Conservation (phyloP, 2,329 filamentous ascomycete genomes). For the Myriosclerotinia duriaeana region DNA sequence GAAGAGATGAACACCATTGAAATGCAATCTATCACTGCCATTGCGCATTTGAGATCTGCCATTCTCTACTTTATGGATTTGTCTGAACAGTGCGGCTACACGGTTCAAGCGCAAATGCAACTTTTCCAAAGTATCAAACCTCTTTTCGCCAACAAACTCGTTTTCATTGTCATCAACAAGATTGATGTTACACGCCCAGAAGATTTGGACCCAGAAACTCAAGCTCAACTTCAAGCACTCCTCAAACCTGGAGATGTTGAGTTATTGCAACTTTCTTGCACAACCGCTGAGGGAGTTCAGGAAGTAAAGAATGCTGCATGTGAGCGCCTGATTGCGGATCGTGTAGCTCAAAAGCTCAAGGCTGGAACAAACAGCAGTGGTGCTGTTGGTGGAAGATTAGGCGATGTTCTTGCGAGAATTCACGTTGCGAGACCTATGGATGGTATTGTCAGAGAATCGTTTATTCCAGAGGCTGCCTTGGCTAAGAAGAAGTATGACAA, state of each 20-base stretch:
- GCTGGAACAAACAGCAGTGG: constrained; percentile 78
- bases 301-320: constrained; percentile 93
- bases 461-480: constrained; percentile 83
- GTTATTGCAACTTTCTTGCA: constrained; percentile 89
- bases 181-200: constrained; percentile 88
- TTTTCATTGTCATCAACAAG: constrained; percentile 98
- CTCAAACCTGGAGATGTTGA: constrained; percentile 88
- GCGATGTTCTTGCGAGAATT: constrained; percentile 88
- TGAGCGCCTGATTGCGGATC: constrained; percentile 86
- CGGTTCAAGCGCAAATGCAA: constrained; percentile 86
- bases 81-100: constrained; percentile 94
- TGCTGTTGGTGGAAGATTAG: constrained; percentile 74
- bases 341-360: constrained; percentile 94
- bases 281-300: constrained; percentile 91
- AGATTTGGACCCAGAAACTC: constrained; percentile 76
- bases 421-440: constrained; percentile 94
- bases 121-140: constrained; percentile 97
- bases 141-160: constrained; percentile 93
- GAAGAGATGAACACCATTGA: constrained; percentile 99
- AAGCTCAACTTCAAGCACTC: constrained; percentile 74
- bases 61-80: constrained; percentile 99
- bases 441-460: constrained; percentile 74
- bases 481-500: constrained; percentile 85
- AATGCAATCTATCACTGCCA: constrained; percentile 97
- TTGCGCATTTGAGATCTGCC: constrained; percentile 91